phyloP scores from a whole-genome alignment of 352 stramenopile species.

The Pythium graminicola region DNA sequence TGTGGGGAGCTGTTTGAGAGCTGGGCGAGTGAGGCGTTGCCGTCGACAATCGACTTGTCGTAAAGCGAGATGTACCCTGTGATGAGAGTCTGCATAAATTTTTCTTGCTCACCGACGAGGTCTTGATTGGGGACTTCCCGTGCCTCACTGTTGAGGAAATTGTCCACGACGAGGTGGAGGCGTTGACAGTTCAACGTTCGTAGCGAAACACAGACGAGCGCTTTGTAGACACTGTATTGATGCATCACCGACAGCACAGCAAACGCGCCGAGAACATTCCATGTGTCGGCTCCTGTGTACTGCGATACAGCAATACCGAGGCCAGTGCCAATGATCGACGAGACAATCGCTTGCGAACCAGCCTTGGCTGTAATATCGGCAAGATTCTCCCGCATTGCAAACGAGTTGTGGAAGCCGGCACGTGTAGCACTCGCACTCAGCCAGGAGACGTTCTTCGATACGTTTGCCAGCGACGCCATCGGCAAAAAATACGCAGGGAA shows the following conservation, averaged over 20 bases:
- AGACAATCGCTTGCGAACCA: slow-evolving; percentile 91
- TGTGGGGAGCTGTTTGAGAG: slow-evolving; percentile 33
- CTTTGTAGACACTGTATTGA: slow-evolving; percentile 54
- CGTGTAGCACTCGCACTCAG: slow-evolving; percentile 91
- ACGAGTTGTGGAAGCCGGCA: slow-evolving; percentile 92
- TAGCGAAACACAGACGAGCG: slow-evolving; percentile 48
- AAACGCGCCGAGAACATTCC: slow-evolving; percentile 48
- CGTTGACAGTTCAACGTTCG: slow-evolving; percentile 66
- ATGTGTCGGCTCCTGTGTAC: slow-evolving; percentile 43
- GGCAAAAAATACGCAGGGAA: slow-evolving; percentile 83
- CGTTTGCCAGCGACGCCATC: slow-evolving; percentile 83
- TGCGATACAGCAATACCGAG: slow-evolving; percentile 62
- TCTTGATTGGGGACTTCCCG: slow-evolving; percentile 17
- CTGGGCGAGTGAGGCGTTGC: slow-evolving; percentile 40
- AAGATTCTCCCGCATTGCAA: slow-evolving; percentile 87
- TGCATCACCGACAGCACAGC: slow-evolving; percentile 41
- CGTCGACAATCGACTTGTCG: slow-evolving; percentile 35
- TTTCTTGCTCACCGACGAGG: slow-evolving; percentile 36
- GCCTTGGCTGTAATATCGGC: slow-evolving; percentile 96
- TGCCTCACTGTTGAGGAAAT: slow-evolving; percentile 32
- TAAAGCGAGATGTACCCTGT: slow-evolving; percentile 50
- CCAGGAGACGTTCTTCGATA: slow-evolving; percentile 96
- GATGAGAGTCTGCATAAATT: slow-evolving; percentile 52
- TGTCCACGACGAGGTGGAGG: slow-evolving; percentile 41
- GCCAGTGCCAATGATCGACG: slow-evolving; percentile 79